Base-by-base conservation (phyloP, 2,329 filamentous ascomycete species). In the Diaporthe velutina region DNA sequence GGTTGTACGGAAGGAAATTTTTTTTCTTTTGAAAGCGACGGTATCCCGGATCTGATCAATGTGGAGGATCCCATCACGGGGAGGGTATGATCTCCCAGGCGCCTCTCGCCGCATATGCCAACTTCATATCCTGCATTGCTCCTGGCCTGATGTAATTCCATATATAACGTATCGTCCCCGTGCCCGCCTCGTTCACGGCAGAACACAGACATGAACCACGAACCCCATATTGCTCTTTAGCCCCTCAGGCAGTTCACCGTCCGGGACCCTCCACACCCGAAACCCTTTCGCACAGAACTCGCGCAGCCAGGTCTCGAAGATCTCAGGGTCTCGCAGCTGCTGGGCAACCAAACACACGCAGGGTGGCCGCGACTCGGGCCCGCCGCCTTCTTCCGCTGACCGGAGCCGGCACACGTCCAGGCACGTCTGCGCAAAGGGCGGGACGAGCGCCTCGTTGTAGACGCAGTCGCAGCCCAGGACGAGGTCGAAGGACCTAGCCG, bases 401-500 rank as follows among this genome's bases (percentile, higher is more conserved):
- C 92, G 87, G 22, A 96, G 83, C 13, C 85, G 85, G 83, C 95
- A 98, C 33, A 92, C 88, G 76, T 97, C 94, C 8, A 87, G 90
- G 81, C 94, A 98, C 0, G 95, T 94, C 79, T 93, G 90, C n/a
- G 97, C 94, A 66, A 98, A 90, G 0, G 96, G 95, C 57, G 90
- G 86, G 33, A 98, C 90, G 4, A 98, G 89, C 3, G 93, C 90
- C 78, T 98, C 94, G 83, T 98, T 99, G 86, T 97, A 99, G 78
- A 99, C 93, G 83, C 96, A 98, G 83, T 99, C 97, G 81, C 95
- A 98, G 5, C 95, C 95, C 48, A 98, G 82, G 15, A 98, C 86
- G 19, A 92, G 84, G 79, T 97, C 93, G 78, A 97, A 93, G 58
- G 76, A 80, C 74, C 50, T 17, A 38, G 50, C 35, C 2, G 22